Evolutionary conservation across 345 rosid genomes (phyloP).

Genomic region (Turritis glabra): DNA sequence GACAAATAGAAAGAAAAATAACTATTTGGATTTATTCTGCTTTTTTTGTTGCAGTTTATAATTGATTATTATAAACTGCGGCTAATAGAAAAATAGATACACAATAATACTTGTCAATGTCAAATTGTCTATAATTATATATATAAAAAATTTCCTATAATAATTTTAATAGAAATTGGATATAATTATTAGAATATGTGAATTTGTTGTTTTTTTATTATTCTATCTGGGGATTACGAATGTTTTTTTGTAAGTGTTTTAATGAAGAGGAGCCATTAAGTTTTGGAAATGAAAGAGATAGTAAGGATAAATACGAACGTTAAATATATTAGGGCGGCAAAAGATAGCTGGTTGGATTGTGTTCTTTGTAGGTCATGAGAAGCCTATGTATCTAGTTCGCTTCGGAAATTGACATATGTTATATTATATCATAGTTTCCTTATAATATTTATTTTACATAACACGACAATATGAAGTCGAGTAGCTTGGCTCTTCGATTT

Average conservation of each 20-base stretch:
- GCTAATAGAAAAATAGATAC: neutral
- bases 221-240: slow-evolving; percentile 25
- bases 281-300: slow-evolving; percentile 42
- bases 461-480: slow-evolving; percentile 33
- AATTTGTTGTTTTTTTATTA: neutral
- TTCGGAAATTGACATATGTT: slow-evolving; percentile 35
- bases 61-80: neutral
- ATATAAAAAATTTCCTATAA: too few species aligned
- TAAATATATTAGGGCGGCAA: slow-evolving; percentile 42
- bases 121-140: neutral
- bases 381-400: slow-evolving; percentile 38
- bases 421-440: neutral
- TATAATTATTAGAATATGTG: too few species aligned
- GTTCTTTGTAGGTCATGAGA: slow-evolving; percentile 39
- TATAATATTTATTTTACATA: neutral
- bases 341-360: slow-evolving; percentile 44
- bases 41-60: neutral
- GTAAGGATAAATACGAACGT: slow-evolving; percentile 39
- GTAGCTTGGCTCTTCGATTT: slow-evolving; percentile 40
- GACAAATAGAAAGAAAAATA: neutral
- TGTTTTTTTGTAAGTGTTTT: slow-evolving; percentile 24
- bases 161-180: too few species aligned
- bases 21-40: slow-evolving; percentile 10
- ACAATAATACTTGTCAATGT: neutral
- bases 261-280: slow-evolving; percentile 19